Percentiles rank a stretch among this genome's conserved stretches.
These are phyloP conservation scores for Tolypocladium tropicale DNA, from an alignment of 2,329 filamentous ascomycete species.

Conservation along the genomic window DNA sequence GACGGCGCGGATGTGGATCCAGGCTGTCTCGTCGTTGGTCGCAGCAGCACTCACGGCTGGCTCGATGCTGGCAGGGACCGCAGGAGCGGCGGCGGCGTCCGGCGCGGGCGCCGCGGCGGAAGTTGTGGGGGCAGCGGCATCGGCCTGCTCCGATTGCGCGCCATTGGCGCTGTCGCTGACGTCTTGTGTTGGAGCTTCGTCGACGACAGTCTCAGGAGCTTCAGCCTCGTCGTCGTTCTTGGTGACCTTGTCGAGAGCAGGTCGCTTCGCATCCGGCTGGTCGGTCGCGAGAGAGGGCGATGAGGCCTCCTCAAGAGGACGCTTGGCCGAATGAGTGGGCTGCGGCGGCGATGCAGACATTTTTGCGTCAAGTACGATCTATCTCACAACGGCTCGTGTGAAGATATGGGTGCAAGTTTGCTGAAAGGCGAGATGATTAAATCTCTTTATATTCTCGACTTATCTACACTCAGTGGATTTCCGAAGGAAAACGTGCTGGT, in stretches of 20 bases:
- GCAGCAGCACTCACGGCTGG: conserved; percentile 35
- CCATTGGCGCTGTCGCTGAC: conserved; percentile 40
- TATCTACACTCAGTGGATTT: conserved; percentile 81
- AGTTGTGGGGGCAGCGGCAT: conserved; percentile 18
- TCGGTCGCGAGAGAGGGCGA: conserved; percentile 86
- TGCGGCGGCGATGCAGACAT: conserved; percentile 66
- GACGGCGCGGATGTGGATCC: conserved; percentile 94
- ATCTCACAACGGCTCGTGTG: background rate
- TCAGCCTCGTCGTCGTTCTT: conserved; percentile 53
- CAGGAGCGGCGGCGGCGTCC: conserved; percentile 17
- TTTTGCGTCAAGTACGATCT: conserved; percentile 24
- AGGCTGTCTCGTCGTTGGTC: conserved; percentile 79
- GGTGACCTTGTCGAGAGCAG: conserved; percentile 84
- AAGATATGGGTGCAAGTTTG: background rate
- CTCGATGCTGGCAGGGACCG: conserved; percentile 17
- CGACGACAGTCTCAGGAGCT: conserved; percentile 23
- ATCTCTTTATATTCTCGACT: conserved; percentile 30
- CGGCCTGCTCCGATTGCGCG: conserved; percentile 26
- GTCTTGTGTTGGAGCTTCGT: conserved; percentile 36
- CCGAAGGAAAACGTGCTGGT: conserved; percentile 93
- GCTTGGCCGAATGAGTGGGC: conserved; percentile 69
- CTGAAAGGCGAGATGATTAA: conserved; percentile 15
- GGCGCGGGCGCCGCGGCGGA: conserved; percentile 24
- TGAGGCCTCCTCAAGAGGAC: conserved; percentile 91
- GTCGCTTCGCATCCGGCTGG: conserved; percentile 94